A percentile compares a stretch with the other conserved stretches of the same genome.
These are phyloP conservation scores for Aspergillus arachidicola DNA, from an alignment of 2,329 filamentous ascomycete genomes.

Conservation along the genomic window DNA sequence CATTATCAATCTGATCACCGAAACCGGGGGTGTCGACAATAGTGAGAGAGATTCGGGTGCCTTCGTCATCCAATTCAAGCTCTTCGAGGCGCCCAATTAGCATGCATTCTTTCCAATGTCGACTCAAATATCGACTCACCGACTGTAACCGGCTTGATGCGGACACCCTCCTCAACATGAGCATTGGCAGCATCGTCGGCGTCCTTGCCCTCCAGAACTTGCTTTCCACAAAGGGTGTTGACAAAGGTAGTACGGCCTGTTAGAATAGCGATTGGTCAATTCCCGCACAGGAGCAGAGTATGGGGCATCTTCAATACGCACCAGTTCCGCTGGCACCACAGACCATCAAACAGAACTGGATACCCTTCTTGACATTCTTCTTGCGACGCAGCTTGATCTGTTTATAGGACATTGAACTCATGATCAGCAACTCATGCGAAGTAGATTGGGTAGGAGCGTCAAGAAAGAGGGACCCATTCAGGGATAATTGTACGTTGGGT, in stretches of 20 bases:
- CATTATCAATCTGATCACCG: constrained; percentile 98
- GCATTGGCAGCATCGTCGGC: constrained; percentile 85
- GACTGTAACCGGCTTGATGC: constrained; percentile 98
- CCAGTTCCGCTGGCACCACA: constrained; percentile 98
- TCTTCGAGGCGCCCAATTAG: constrained; percentile 57
- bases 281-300: constrained; percentile 9
- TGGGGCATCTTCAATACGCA: constrained; percentile 50
- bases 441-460: neutral
- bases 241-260: constrained; percentile 96
- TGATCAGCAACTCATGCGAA: constrained; percentile 4
- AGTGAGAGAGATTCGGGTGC: constrained; percentile 95
- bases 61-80: constrained; percentile 95
- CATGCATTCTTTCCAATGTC: constrained; percentile 2
- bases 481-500: constrained; percentile 25
- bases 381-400: constrained; percentile 97
- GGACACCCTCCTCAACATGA: constrained; percentile 93
- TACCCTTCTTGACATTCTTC: constrained; percentile 99
- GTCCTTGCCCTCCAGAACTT: constrained; percentile 88
- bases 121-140: constrained; percentile 61
- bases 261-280: constrained; percentile 16
- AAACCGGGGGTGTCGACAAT: constrained; percentile 99
- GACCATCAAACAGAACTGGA: constrained; percentile 99
- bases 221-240: constrained; percentile 97
- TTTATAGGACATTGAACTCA: constrained; percentile 18
- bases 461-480: neutral